Evolutionary conservation across 1,284 basidiomycete species (phyloP).

Genomic region (Ganoderma boninense): DNA sequence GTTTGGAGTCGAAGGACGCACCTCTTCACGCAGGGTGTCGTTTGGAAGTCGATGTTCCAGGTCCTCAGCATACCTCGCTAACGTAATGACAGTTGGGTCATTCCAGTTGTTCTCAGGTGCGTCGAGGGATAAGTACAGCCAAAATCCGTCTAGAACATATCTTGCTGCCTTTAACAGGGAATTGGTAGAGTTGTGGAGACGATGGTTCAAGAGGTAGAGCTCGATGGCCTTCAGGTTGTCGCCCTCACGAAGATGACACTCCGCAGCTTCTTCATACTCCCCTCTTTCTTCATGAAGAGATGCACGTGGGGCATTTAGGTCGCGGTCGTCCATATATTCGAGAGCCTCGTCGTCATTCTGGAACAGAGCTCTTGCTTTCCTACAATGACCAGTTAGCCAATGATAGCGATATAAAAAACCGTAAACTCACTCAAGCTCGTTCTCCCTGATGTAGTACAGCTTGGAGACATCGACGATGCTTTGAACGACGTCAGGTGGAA

Average conservation of each 20-base stretch:
- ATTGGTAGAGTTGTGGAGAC: neutral
- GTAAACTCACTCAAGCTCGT: constrained; percentile 51
- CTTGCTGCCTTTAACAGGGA: constrained; percentile 32
- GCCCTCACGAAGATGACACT: constrained; percentile 61
- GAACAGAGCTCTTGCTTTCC: constrained; percentile 61
- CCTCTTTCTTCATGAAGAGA: constrained; percentile 54
- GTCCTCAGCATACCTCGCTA: constrained; percentile 19
- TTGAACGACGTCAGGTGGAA: constrained; percentile 47
- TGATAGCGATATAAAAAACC: no score
- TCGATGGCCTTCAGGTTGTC: constrained; percentile 56
- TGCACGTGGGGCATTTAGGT: constrained; percentile 60
- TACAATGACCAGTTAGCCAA: constrained; percentile 28
- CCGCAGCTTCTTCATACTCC: constrained; percentile 59
- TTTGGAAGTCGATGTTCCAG: constrained; percentile 15
- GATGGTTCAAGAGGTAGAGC: constrained; percentile 50
- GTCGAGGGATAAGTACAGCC: constrained; percentile 31
- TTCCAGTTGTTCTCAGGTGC: constrained; percentile 8
- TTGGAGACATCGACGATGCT: constrained; percentile 57
- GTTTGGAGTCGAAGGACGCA: constrained; percentile 10
- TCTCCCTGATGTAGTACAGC: constrained; percentile 58
- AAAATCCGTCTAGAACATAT: constrained; percentile 40
- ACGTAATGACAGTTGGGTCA: constrained; percentile 7
- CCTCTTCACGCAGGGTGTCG: constrained; percentile 27
- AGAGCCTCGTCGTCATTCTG: constrained; percentile 58
- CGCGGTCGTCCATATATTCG: constrained; percentile 65